Base-by-base conservation (phyloP, 768 basidiomycete genomes). In the Flagelloscypha sp. region DNA sequence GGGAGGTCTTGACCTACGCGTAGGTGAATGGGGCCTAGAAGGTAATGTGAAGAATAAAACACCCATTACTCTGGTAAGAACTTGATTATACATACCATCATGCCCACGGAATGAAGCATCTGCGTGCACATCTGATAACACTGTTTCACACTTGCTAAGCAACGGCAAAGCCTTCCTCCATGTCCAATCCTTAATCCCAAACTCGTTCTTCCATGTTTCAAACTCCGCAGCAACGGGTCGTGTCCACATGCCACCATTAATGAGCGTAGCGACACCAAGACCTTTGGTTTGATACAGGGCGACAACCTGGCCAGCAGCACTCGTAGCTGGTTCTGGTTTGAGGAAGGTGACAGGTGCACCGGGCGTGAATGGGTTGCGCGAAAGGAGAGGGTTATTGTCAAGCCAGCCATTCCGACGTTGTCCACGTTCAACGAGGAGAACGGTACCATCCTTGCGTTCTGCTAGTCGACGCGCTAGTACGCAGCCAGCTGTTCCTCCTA, bases 401-500 rank as follows among this genome's bases (percentile, higher is more conserved):
- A 44, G 25, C 59, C 58, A 65, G 1, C 47, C 42, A 18, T 61
- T 47, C 7, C 38, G 41, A 7, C 52, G 42, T 9, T 45, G 36
- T 1, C 63, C 62, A 11, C 58, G 52, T 48, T 65, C 65, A 6
- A 66, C 15, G 8, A 66, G 44, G 2, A 64, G 47, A 5, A 64
- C 63, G 2, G 43, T 47, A 12, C 36, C 39, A 1, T 31, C 16
- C 0, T 52, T 45, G 31, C 62, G 49, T 37, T 57, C 57, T 32
- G 53, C 56, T 7, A 66, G 58, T n/a, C 64, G 52, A 19, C 48
- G 47, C 4, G 64, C 64, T 5, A 67, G 44, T 7, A 57, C 59
- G 28, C 61, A 63, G 16, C 64, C 64, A 7, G 62, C 60, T 0
- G 63, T 64, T 12, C 63, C 64, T 16, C 64, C 64, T 35, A n/a